Percentiles rank a stretch among this genome's conserved stretches.
Evolutionary conservation across 2,329 filamentous ascomycete species (phyloP).

Genomic region (Corinectria fuckeliana): DNA sequence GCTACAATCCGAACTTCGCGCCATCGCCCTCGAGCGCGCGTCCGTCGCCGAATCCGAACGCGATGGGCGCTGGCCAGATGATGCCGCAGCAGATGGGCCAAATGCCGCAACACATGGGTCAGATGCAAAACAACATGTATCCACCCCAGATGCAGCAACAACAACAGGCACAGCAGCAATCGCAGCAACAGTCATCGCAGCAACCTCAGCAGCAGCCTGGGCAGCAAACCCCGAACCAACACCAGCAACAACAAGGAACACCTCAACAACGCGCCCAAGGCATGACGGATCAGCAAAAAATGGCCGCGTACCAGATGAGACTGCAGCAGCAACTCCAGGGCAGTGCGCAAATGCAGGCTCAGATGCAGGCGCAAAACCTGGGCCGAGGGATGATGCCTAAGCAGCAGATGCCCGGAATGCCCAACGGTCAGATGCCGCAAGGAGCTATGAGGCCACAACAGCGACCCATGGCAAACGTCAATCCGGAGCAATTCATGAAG

Average conservation of each 20-base stretch:
- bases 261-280: conserved; percentile 43
- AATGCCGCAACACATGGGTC: conserved; percentile 55
- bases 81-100: conserved; percentile 59
- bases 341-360: conserved; percentile 57
- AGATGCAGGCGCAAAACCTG: conserved; percentile 57
- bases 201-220: conserved; percentile 44
- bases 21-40: conserved; percentile 62
- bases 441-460: conserved; percentile 59
- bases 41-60: conserved; percentile 61
- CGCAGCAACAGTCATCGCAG: conserved; percentile 57
- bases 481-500: conserved; percentile 76
- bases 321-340: conserved; percentile 76
- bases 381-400: conserved; percentile 61
- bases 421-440: conserved; percentile 63
- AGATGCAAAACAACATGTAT: conserved; percentile 53
- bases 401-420: conserved; percentile 55
- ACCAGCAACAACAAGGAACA: conserved; percentile 46
- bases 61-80: conserved; percentile 60
- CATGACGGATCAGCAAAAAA: conserved; percentile 72
- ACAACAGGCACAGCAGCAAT: conserved; percentile 49
- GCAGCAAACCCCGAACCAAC: conserved; percentile 22
- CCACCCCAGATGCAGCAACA: conserved; percentile 50
- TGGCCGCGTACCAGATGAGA: conserved; percentile 82
- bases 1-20: conserved; percentile 65
- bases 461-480: conserved; percentile 51